phyloP scores from a whole-genome alignment of 1,139 yeast genomes.

The Suzukiozyma palmioleophila region DNA sequence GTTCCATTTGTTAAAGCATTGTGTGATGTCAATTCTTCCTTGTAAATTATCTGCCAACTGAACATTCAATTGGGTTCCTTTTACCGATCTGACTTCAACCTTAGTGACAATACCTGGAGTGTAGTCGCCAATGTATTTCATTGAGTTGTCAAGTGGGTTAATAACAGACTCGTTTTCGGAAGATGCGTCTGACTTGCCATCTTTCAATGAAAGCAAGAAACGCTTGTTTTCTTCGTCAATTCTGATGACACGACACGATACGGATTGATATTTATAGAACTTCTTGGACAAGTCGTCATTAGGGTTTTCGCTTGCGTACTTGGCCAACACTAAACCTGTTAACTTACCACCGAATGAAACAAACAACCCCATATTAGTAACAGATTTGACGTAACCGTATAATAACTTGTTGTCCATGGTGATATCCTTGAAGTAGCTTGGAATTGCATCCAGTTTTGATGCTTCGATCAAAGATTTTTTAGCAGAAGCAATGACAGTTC shows the following conservation, averaged over 20 bases:
- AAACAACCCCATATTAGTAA: slow-evolving; percentile 75
- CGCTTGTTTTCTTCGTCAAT: slow-evolving; percentile 65
- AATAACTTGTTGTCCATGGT: slow-evolving; percentile 43
- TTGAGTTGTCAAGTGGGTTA: slow-evolving; percentile 59
- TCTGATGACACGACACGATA: slow-evolving; percentile 59
- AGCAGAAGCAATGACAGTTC: slow-evolving; percentile 57
- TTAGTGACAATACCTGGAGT: slow-evolving; percentile 58
- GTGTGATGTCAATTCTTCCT: slow-evolving; percentile 78
- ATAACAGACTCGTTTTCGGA: slow-evolving; percentile 25
- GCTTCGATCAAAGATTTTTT: slow-evolving; percentile 68
- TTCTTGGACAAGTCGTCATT: slow-evolving; percentile 53
- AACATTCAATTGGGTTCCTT: slow-evolving; percentile 72
- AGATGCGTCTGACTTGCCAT: slow-evolving; percentile 14
- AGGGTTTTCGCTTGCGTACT: slow-evolving; percentile 57
- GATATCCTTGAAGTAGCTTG: slow-evolving; percentile 57
- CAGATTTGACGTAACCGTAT: slow-evolving; percentile 74
- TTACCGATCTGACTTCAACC: slow-evolving; percentile 59
- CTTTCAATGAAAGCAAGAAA: slow-evolving; percentile 60
- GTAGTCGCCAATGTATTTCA: slow-evolving; percentile 47
- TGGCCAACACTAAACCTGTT: slow-evolving; percentile 80
- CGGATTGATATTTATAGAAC: slow-evolving; percentile 64
- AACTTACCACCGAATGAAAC: slow-evolving; percentile 77
- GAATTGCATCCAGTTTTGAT: slow-evolving; percentile 51
- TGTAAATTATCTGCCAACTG: slow-evolving; percentile 72
- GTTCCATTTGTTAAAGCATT: slow-evolving; percentile 52